A percentile compares a stretch with the other conserved stretches of the same genome.
Conservation (phyloP, 352 stramenopile genomes). For the Phytophthora ohioensis region DNA sequence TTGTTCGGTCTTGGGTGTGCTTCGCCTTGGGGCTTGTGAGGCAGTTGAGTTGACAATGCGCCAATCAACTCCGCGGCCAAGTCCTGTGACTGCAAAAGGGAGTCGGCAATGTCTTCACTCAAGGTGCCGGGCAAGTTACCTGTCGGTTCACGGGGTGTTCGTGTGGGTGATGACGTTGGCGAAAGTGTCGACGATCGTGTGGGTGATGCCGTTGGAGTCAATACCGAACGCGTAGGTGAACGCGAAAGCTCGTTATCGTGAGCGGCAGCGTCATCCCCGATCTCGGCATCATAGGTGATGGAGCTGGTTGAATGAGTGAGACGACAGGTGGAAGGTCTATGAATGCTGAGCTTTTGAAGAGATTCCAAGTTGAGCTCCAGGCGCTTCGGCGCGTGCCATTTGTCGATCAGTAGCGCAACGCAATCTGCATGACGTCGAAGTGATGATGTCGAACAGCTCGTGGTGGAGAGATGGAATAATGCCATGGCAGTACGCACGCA, state of each 20-base stretch:
- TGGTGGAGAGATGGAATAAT: conserved; percentile 62
- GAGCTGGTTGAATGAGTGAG: conserved; percentile 37
- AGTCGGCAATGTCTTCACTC: conserved; percentile 17
- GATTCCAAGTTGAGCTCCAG: conserved; percentile 80
- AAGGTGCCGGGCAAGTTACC: conserved; percentile 22
- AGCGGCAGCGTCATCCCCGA: not conserved
- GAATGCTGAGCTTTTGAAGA: conserved; percentile 53
- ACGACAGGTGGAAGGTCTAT: conserved; percentile 25
- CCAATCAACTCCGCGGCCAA: not conserved
- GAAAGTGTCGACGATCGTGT: no score
- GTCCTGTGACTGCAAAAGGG: conserved; percentile 4
- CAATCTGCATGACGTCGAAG: conserved; percentile 52
- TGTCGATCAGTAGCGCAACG: conserved; percentile 47
- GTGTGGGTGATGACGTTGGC: conserved; percentile 16
- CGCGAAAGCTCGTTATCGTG: not conserved
- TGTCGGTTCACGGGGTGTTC: conserved; percentile 29
- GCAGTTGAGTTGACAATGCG: conserved; percentile 16
- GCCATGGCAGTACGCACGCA: conserved; percentile 68
- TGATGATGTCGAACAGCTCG: conserved; percentile 27
- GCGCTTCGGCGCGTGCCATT: conserved; percentile 71
- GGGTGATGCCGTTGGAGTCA: conserved; percentile 1
- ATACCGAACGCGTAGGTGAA: conserved; percentile 7
- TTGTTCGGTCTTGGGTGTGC: conserved; percentile 14
- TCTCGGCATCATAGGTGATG: conserved; percentile 19
- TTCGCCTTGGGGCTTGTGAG: conserved; percentile 34